Evolutionary conservation across 192 early-diverging fungal species (phyloP), one percentile per base, ranked within the genome.

Genomic region (Lobosporangium transversale): DNA sequence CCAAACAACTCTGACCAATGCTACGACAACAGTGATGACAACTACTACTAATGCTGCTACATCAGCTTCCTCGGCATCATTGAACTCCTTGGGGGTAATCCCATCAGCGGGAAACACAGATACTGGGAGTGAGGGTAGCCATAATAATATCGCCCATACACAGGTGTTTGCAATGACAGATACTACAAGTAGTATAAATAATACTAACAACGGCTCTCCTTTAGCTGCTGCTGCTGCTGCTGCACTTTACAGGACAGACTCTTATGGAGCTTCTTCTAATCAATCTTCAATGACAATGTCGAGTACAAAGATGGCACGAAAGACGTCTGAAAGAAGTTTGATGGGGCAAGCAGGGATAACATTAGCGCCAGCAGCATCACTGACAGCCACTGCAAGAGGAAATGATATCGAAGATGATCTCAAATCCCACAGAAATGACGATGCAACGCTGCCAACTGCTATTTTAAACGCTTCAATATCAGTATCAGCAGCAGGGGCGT

Each of bases 281-380:
- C 58, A 59, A 37, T 23, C 32, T 3, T 58, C 66, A 15, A 17
- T 47, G 8, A 24, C 58, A 5, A 53, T 33, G 11, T 69, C 58
- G 20, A 44, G 42, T 9, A 26, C 66, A 1, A 54, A n/a, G 23
- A 56, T 44, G 35, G 24, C 50, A 2, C 17, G 61, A 11, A 32
- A 21, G n/a, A 49, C 33, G 14, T 53, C 61, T 0, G 61, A 63
- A 4, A 49, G 30, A 36, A 42, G 30, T 17, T 4, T 21, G 31
- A 37, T n/a, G 8, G 42, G 30, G 12, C 49, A 63, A 9, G 11
- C 37, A 31, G 51, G 61, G 2, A 30, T 4, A 30, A 32, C 52
- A 30, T 23, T 14, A 40, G 37, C 37, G 14, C 8, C 37, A 40
- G 37, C 37, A 23, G 0, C 36, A 37, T 17, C 21, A 58, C 0